Evolutionary conservation across 345 rosid species (phyloP), one percentile per base, ranked within the genome.

Genomic region (Syzygium grande): DNA sequence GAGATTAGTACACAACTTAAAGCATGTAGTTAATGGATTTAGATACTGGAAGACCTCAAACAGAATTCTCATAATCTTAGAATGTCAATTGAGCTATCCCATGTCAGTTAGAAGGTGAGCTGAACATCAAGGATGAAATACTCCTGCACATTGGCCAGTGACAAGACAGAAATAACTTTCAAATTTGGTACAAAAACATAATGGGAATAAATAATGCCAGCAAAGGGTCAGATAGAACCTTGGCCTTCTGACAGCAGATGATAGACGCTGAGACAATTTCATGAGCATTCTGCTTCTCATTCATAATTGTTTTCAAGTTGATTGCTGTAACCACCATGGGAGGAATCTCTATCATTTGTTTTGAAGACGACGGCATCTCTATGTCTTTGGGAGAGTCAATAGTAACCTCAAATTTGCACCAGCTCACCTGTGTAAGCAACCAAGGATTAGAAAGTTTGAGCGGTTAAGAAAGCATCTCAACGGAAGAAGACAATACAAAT

Each of bases 211-310:
- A 78, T 19, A 85, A 41, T 54, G 46, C 52, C 46, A 85, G 91
- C 21, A 59, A 88, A 87, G 86, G 86, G 86, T 84, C 87, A 49
- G 16, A 68, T 88, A 91, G 95, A 90, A 98, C 99, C 99, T 98
- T 98, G 86, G 99, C 98, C 90, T 92, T 96, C 92, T 94, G 98
- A 94, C 96, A 96, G 91, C 98, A 92, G 90, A 98, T 92, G 85
- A 96, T 92, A 91, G 99, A 98, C 59, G 97, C 99, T 87, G 98
- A 95, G 78, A 96, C 95, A 88, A 98, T 92, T 91, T 98, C 99
- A 89, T 95, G 95, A 59, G 90, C 92, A 91, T 94, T 95, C 92
- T 95, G 96, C 94, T 94, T 98, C 86, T 93, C 95, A 88, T 96
- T 98, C 89, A 94, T 87, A 85, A 95, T 84, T 84, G 98, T 98